These are phyloP conservation scores for Diaporthe sp. DNA, from an alignment of 2,329 filamentous ascomycete species.

Conservation along the genomic window DNA sequence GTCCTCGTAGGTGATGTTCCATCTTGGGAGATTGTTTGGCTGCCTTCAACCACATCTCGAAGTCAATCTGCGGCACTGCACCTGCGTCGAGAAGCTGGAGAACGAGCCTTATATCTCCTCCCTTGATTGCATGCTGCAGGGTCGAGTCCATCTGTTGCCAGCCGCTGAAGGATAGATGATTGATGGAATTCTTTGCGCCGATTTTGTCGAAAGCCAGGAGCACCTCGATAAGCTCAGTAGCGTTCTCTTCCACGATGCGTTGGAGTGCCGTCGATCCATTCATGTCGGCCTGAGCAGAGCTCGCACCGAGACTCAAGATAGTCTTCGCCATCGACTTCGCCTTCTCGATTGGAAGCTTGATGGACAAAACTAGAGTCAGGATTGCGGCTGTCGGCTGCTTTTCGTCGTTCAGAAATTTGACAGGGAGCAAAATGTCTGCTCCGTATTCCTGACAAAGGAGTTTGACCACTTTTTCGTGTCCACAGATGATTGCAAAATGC, in stretches of 20 bases:
- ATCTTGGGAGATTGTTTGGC: conserved; percentile 55
- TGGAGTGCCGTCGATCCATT: conserved; percentile 74
- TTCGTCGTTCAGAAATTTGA: conserved; percentile 70
- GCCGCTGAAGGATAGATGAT: conserved; percentile 65
- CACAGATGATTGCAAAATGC: conserved; percentile 81
- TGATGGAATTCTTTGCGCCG: conserved; percentile 71
- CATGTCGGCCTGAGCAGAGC: conserved; percentile 77
- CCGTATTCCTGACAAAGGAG: conserved; percentile 77
- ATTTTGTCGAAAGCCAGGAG: conserved; percentile 68
- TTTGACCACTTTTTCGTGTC: conserved; percentile 76
- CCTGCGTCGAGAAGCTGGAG: conserved; percentile 72
- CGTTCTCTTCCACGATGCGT: conserved; percentile 65
- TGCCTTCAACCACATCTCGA: conserved; percentile 72
- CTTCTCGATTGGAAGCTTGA: conserved; percentile 70
- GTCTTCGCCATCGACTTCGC: conserved; percentile 73
- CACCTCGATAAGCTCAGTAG: conserved; percentile 58
- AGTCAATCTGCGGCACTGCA: conserved; percentile 68
- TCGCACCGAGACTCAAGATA: conserved; percentile 77
- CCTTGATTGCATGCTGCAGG: conserved; percentile 68
- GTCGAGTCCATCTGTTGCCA: neutral
- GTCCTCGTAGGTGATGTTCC: conserved; percentile 47
- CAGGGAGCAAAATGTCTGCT: conserved; percentile 78
- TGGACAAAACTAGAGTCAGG: conserved; percentile 75
- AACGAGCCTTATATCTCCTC: conserved; percentile 62
- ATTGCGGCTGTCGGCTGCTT: conserved; percentile 68